Base-by-base conservation (phyloP, 2,329 filamentous ascomycete species). In the Lomentospora prolificans region DNA sequence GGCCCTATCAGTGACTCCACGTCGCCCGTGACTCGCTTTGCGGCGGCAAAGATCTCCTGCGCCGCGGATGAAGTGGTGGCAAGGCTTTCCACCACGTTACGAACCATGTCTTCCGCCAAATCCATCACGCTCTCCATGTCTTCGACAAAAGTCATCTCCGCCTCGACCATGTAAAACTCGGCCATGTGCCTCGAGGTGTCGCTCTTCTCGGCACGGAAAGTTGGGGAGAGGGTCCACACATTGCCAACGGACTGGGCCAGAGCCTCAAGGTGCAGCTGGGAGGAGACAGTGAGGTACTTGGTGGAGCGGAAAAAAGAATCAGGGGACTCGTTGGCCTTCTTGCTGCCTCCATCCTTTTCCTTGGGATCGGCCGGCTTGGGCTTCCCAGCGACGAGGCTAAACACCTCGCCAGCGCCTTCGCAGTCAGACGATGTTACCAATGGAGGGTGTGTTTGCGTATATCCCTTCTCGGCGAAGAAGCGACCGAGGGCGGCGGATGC, bases 101-200 rank as follows among this genome's bases (percentile, higher is more conserved):
- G 81, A 53, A 96, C 75, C 78, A 96, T 84, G 55, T 84, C 76
- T 68, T 97, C 90, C 2, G 90, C 80, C n/a, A 92, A 69, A 57
- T 85, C 76, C 80, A 95, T 94, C 62, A 99, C 76, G 25, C 79
- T 74, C 28, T 79, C 73, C 61, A 96, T 75, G 60, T 83, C 74
- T 50, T 87, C 77, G 44, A 86, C 80, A 67, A 96, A 96, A 64
- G 84, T 86, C 67, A 91, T 75, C 69, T 99, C 94, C 14, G 86
- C 91, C 70, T 99, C 94, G 2, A 99, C 80, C 94, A 99, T 97
- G 72, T 97, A 97, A 65, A 99, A 97, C 66, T 99, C 94, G 73
- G 90, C 96, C 59, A 99, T 76, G 70, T 99, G 94, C 27, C 94
- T 84, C 4, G 90, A 85, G 0, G 94, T 97, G 65, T 97, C 91